These are phyloP conservation scores for Bacidia rubella DNA, from an alignment of 495 filamentous ascomycete species.

Conservation along the genomic window DNA sequence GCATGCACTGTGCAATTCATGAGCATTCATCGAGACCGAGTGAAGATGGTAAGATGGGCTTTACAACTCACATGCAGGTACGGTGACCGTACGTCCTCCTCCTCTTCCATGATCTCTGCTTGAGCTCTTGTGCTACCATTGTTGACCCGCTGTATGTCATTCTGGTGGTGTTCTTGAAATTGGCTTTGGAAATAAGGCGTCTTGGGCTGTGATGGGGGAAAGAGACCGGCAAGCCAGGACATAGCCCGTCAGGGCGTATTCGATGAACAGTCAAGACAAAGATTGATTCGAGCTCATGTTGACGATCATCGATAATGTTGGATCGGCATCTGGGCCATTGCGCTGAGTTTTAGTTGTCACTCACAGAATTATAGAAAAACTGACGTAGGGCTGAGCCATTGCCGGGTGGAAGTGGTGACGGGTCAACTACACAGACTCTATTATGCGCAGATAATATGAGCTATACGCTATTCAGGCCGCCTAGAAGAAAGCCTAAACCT, in stretches of 20 bases:
- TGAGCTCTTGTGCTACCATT: constrained; percentile 9
- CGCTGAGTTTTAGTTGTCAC: no score
- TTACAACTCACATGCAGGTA: constrained; percentile 48
- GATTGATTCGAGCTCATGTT: no score
- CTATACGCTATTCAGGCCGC: no score
- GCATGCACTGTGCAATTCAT: constrained; percentile 57
- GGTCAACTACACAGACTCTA: no score
- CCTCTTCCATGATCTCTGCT: constrained; percentile 25
- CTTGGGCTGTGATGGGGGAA: constrained; percentile 3
- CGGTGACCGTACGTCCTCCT: constrained; percentile 42
- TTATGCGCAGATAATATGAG: no score
- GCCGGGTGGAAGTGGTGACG: no score
- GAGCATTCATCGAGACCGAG: neutral
- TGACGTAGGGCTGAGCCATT: no score
- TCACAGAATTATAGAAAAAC: no score
- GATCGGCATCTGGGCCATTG: no score
- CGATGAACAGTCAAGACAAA: no score
- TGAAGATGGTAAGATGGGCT: neutral
- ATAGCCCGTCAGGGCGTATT: constrained; percentile 10
- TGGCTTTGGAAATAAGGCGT: neutral
- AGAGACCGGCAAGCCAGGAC: constrained; percentile 15
- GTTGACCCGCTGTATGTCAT: neutral
- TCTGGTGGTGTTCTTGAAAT: neutral
- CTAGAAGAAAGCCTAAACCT: no score
- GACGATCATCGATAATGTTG: no score